A percentile compares a stretch with the other conserved stretches of the same genome.
Evolutionary conservation across 345 rosid species (phyloP).

Genomic region (Citrus sp.): DNA sequence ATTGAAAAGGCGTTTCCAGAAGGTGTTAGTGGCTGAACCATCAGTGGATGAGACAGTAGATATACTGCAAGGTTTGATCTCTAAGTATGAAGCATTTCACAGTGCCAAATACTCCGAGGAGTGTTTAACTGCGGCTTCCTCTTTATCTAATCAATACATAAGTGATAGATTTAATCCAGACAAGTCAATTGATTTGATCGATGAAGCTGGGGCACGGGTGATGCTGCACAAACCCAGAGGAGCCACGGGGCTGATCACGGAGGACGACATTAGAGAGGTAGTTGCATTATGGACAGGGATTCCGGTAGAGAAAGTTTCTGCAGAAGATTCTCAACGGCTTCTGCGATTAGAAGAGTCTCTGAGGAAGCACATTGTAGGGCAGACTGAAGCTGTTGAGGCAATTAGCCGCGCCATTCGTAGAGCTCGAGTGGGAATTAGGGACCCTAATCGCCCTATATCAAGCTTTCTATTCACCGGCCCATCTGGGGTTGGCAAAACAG

Average conservation of each 20-base stretch:
- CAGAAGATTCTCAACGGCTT: conserved; percentile 33
- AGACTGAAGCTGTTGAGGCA: conserved; percentile 42
- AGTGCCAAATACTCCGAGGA: conserved; percentile 29
- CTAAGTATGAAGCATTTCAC: conserved; percentile 35
- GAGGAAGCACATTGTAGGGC: conserved; percentile 34
- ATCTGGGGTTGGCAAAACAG: conserved; percentile 65
- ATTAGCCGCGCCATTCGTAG: conserved; percentile 58
- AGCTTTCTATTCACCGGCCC: conserved; percentile 67
- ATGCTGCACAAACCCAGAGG: neutral
- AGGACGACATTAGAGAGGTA: conserved; percentile 26
- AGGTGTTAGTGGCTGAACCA: conserved; percentile 17
- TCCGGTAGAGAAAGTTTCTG: conserved; percentile 40
- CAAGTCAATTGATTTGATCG: conserved; percentile 68
- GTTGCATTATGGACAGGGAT: conserved; percentile 45
- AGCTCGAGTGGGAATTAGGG: conserved; percentile 59
- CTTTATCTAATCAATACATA: conserved; percentile 47
- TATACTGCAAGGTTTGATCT: conserved; percentile 13
- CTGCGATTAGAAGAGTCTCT: conserved; percentile 32
- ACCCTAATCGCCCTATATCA: conserved; percentile 61
- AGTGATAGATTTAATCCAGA: conserved; percentile 70
- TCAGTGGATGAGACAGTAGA: conserved; percentile 15
- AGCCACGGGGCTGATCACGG: conserved; percentile 15
- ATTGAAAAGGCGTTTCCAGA: conserved; percentile 20
- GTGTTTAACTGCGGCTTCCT: conserved; percentile 41
- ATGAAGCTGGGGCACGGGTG: conserved; percentile 70